phyloP scores from a whole-genome alignment of 768 basidiomycete species.

The Tulasnella sp. region DNA sequence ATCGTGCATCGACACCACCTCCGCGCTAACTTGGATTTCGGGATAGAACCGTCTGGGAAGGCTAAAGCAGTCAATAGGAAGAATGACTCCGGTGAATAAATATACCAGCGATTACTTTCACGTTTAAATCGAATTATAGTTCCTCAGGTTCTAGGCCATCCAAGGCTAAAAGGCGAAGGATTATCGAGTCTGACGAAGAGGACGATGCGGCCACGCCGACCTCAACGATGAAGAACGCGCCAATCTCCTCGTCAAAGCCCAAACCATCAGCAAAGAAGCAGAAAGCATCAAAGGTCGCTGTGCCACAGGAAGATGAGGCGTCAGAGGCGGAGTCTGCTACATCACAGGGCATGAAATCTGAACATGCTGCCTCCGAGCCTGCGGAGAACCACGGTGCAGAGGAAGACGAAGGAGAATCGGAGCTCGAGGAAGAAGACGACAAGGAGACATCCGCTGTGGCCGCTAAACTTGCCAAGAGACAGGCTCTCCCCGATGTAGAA shows the following conservation, averaged over 20 bases:
- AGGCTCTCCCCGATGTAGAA: conserved; percentile 15
- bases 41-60: neutral
- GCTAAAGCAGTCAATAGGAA: conserved; percentile 5
- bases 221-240: conserved; percentile 18
- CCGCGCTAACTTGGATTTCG: neutral
- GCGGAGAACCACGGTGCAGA: conserved; percentile 32
- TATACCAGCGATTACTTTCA: neutral
- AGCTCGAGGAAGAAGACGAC: conserved; percentile 16
- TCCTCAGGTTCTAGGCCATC: neutral
- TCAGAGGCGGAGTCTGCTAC: conserved; percentile 37
- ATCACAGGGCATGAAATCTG: neutral
- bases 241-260: no score
- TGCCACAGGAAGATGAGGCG: conserved; percentile 30
- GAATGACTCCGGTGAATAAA: neutral
- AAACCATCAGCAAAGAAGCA: conserved; percentile 39
- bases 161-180: conserved; percentile 27
- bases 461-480: conserved; percentile 17
- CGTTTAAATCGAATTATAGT: neutral
- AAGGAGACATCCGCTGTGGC: conserved; percentile 2
- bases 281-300: conserved; percentile 22
- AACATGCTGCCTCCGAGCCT: conserved; percentile 21
- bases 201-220: conserved; percentile 16
- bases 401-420: conserved; percentile 44
- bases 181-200: conserved; percentile 34
- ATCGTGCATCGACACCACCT: neutral